A percentile compares a stretch with the other conserved stretches of the same genome.
Conservation (phyloP, 1,284 basidiomycete species). For the Malassezia cuniculi region DNA sequence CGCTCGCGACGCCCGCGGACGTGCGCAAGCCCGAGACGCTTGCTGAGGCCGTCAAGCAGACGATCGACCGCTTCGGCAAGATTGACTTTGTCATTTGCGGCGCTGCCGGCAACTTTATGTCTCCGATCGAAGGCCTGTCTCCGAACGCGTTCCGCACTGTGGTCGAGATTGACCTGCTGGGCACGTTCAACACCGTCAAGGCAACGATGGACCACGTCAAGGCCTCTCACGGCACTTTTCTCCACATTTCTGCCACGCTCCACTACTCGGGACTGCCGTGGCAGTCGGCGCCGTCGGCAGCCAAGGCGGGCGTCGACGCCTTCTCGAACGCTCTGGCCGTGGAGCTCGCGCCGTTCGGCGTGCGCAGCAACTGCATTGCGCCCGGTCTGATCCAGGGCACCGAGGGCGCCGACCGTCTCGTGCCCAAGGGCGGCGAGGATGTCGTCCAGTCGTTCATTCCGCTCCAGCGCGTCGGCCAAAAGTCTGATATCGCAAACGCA, state of each 20-base stretch:
- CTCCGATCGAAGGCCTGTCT: conserved; percentile 36
- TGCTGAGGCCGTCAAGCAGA: conserved; percentile 60
- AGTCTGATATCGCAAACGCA: conserved; percentile 64
- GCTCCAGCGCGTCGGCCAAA: conserved; percentile 36
- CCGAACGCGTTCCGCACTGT: conserved; percentile 64
- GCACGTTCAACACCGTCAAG: conserved; percentile 76
- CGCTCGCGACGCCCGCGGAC: conserved; percentile 66
- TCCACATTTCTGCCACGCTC: conserved; percentile 79
- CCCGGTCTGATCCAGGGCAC: conserved; percentile 73
- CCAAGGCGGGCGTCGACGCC: conserved; percentile 87
- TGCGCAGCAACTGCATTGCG: conserved; percentile 80
- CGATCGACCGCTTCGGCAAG: conserved; percentile 64
- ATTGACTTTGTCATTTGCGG: conserved; percentile 94
- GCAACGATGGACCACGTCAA: conserved; percentile 33
- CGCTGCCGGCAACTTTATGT: conserved; percentile 47
- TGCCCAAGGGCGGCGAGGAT: conserved; percentile 47
- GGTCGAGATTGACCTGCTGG: conserved; percentile 81
- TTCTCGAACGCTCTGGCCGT: conserved; percentile 70
- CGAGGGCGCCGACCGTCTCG: conserved; percentile 67
- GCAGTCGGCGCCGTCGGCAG: conserved; percentile 84
- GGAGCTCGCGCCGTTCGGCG: conserved; percentile 85
- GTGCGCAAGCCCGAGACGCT: conserved; percentile 66
- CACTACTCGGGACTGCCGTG: conserved; percentile 80
- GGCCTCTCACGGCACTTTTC: conserved; percentile 57
- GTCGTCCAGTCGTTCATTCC: conserved; percentile 25